Conservation (phyloP, 2,329 filamentous ascomycete genomes). For the Trichophyton rubrum region DNA sequence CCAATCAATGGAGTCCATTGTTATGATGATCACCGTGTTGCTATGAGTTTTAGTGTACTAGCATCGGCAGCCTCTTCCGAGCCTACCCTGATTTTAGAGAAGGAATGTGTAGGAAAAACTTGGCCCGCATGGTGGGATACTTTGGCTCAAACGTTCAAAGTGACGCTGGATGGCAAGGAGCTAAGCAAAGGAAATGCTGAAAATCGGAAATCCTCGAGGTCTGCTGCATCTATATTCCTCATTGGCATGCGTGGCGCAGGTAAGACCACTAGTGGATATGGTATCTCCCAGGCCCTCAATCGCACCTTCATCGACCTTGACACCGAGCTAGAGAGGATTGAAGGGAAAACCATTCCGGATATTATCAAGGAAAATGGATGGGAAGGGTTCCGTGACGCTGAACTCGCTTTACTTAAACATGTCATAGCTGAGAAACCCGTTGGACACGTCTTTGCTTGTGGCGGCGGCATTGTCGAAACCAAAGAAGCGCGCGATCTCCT, state of each 20-base stretch:
- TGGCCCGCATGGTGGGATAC: constrained; percentile 99
- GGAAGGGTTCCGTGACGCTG: constrained; percentile 74
- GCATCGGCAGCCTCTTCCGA: constrained; percentile 53
- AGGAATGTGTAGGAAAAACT: constrained; percentile 90
- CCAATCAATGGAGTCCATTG: constrained; percentile 65
- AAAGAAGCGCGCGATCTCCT: constrained; percentile 67
- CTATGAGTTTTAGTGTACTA: constrained; percentile 95
- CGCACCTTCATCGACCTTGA: constrained; percentile 80
- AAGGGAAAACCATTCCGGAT: constrained; percentile 68
- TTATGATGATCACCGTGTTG: constrained; percentile 94
- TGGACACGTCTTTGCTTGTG: constrained; percentile 80
- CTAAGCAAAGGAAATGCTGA: constrained; percentile 23
- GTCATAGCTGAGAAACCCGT: constrained; percentile 61
- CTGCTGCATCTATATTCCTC: constrained; percentile 64
- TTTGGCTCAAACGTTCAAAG: constrained; percentile 64
- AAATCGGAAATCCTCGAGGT: constrained; percentile 29
- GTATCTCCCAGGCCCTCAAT: constrained; percentile 64
- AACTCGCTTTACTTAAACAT: constrained; percentile 60
- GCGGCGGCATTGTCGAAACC: constrained; percentile 83
- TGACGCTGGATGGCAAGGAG: constrained; percentile 64
- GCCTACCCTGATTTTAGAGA: constrained; percentile 68
- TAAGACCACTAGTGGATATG: constrained; percentile 84
- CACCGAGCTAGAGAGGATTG: constrained; percentile 63
- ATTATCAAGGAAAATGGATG: constrained; percentile 70
- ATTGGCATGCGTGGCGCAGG: constrained; percentile 96